Percentiles rank a stretch among this genome's conserved stretches.
Evolutionary conservation across 129 eudicot species (phyloP).

Genomic region (Deinandra increscens): DNA sequence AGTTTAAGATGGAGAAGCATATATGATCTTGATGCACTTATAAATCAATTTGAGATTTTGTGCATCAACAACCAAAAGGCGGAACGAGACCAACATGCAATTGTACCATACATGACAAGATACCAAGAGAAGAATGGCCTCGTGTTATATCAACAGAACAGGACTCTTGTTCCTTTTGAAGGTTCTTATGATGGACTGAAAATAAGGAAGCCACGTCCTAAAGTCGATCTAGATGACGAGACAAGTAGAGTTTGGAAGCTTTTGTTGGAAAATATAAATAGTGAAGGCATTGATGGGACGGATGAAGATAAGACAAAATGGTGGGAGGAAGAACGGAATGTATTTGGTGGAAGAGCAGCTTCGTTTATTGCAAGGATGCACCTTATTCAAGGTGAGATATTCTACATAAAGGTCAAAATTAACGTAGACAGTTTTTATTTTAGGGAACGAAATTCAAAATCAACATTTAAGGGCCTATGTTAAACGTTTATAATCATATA

Average conservation of each 20-base stretch:
- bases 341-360: conserved; percentile 77
- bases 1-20: conserved; percentile 40
- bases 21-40: conserved; percentile 42
- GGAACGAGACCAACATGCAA: conserved; percentile 36
- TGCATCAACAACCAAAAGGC: conserved; percentile 36
- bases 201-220: conserved; percentile 67
- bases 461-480: background rate
- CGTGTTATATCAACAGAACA: conserved; percentile 53
- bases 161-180: conserved; percentile 59
- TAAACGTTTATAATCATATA: background rate
- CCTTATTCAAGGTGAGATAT: conserved; percentile 74
- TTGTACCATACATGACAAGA: conserved; percentile 32
- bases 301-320: conserved; percentile 80
- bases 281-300: conserved; percentile 86
- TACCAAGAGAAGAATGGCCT: conserved; percentile 57
- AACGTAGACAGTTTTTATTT: background rate
- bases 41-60: conserved; percentile 46
- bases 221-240: conserved; percentile 95
- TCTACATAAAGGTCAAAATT: background rate
- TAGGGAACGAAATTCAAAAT: background rate
- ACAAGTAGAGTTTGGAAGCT: conserved; percentile 92
- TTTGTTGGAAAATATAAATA: conserved; percentile 79
- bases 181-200: conserved; percentile 38
- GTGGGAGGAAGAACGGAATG: conserved; percentile 94
- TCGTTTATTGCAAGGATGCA: conserved; percentile 97